A percentile compares a stretch with the other conserved stretches of the same genome.
Evolutionary conservation across 1,139 yeast genomes (phyloP).

Genomic region (Zygosaccharomyces sapae): DNA sequence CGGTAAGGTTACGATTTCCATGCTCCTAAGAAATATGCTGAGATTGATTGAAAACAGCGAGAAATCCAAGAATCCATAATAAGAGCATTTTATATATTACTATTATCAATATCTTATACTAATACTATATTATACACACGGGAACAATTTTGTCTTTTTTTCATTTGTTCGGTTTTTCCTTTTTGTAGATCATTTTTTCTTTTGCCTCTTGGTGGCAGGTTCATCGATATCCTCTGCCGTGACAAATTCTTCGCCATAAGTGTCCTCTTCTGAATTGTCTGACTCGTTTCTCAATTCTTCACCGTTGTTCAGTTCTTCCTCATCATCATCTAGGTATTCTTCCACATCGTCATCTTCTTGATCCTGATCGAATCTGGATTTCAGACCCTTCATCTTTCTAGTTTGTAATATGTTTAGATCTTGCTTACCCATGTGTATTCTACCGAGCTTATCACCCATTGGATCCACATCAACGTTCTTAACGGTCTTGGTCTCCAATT

Average conservation of each 20-base stretch:
- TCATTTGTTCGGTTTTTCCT: background rate
- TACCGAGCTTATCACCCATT: constrained; percentile 97
- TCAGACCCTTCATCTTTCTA: constrained; percentile 97
- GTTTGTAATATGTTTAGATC: constrained; percentile 88
- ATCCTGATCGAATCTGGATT: constrained; percentile 74
- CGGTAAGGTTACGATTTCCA: constrained; percentile 93
- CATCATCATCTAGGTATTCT: constrained; percentile 38
- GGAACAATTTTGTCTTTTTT: background rate
- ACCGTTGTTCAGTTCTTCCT: constrained; percentile 43
- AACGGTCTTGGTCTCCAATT: constrained; percentile 73
- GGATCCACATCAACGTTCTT: constrained; percentile 85
- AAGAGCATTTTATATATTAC: constrained; percentile 1
- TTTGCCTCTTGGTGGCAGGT: constrained; percentile 42
- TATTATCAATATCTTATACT: background rate
- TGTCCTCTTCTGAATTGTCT: constrained; percentile 46
- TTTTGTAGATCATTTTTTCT: constrained; percentile 24
- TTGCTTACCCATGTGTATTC: constrained; percentile 93
- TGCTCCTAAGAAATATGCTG: constrained; percentile 82
- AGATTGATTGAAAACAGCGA: constrained; percentile 68
- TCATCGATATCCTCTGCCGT: constrained; percentile 50
- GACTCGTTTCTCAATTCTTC: constrained; percentile 45
- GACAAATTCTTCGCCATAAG: constrained; percentile 55
- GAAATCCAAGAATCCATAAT: constrained; percentile 8
- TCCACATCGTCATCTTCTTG: constrained; percentile 44
- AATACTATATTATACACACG: constrained; percentile 13